These are phyloP conservation scores for Stylonectria norvegica DNA, from an alignment of 2,329 filamentous ascomycete species.

Conservation along the genomic window DNA sequence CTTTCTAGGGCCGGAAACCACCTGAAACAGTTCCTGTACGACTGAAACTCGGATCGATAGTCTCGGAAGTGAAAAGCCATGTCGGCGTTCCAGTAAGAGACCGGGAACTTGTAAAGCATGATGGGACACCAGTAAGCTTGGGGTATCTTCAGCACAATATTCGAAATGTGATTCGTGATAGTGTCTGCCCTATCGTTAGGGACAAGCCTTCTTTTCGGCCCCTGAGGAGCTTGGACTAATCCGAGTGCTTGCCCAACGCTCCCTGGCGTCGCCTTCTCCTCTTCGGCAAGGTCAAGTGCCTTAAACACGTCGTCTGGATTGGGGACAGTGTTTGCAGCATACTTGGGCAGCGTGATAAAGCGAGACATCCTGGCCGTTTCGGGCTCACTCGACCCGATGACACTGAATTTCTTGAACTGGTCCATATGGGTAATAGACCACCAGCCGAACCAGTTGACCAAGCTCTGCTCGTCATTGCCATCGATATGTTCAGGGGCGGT, in stretches of 20 bases:
- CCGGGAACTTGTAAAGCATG: slow-evolving; percentile 36
- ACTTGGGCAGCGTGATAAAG: slow-evolving; percentile 28
- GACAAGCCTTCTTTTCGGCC: slow-evolving; percentile 3
- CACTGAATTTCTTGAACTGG: slow-evolving; percentile 51
- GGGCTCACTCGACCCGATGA: slow-evolving; percentile 46
- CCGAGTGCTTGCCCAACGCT: not conserved
- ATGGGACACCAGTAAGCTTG: slow-evolving; percentile 16
- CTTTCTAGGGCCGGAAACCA: slow-evolving; percentile 12
- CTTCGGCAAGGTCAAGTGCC: slow-evolving; percentile 6
- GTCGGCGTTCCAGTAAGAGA: slow-evolving; percentile 37
- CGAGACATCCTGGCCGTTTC: slow-evolving; percentile 21
- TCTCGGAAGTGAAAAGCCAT: slow-evolving; percentile 26
- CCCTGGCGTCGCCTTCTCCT: not conserved
- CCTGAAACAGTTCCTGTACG: slow-evolving; percentile 24
- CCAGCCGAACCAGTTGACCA: slow-evolving; percentile 61
- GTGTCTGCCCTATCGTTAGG: slow-evolving; percentile 7
- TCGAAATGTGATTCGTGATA: slow-evolving; percentile 1
- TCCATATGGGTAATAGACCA: slow-evolving; percentile 52
- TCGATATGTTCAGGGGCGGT: slow-evolving; percentile 49
- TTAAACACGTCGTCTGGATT: slow-evolving; percentile 34
- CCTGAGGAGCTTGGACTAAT: not conserved
- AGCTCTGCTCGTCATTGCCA: slow-evolving; percentile 57
- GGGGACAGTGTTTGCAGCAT: slow-evolving; percentile 31
- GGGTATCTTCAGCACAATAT: not conserved
- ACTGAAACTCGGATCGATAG: slow-evolving; percentile 11